Evolutionary conservation across 2,329 filamentous ascomycete species (phyloP), one percentile per base, ranked within the genome.

Genomic region (Stemphylium beticola): DNA sequence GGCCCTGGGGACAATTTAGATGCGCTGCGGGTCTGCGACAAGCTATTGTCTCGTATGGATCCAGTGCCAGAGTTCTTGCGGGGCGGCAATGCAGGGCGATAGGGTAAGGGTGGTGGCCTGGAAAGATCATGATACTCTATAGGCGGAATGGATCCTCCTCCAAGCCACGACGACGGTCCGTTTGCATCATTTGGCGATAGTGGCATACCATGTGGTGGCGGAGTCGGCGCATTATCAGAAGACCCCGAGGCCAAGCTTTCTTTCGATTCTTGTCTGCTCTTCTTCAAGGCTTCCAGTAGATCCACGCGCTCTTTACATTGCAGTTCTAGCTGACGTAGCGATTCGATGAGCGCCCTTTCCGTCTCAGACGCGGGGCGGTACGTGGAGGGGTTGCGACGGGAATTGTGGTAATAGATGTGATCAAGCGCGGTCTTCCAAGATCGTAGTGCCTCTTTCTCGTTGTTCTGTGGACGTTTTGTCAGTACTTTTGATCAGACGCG

Each of bases 281-380:
- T 81, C 57, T 87, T 85, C 53, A 98, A 79, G 6, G 93, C 89
- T 71, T 95, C 89, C 6, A 98, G 82, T 31, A 98, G 81, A 72
- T 96, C 92, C 45, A 97, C 91, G 43, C 93, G 85, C 76, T 98
- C 93, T 74, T 95, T 93, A 76, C 93, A 97, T 76, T 97, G 93
- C 59, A 93, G 74, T 72, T 98, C 92, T 69, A 98, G 84, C 67
- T 92, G 84, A 54, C 86, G 85, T 56, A 98, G 78, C 43, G 92
- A 96, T 51, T 95, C 90, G 49, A 90, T 84, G 52, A 98, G 78
- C 2, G 91, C 88, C 67, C 85, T 89, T 72, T 98, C 93, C 1
- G 91, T 96, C 76, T 96, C 91, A 45, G 87, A 88, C 67, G 87
- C 86, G 17, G 91, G 87, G 11, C 82, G 80, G 71, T 90, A 90